phyloP scores from a whole-genome alignment of 139 green algal species.

The Picochlorum sp. region DNA sequence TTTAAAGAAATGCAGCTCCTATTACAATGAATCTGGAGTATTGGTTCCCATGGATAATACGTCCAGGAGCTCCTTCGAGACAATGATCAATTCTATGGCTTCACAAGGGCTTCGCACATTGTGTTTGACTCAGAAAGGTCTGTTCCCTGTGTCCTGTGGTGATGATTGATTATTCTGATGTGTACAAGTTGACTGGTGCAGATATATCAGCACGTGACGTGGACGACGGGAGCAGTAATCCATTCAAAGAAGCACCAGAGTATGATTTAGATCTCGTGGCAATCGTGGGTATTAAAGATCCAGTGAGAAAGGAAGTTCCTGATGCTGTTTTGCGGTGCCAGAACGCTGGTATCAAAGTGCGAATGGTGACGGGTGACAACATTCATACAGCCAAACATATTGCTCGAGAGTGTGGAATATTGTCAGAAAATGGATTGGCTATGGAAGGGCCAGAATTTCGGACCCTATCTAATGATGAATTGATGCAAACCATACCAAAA shows the following conservation, averaged over 20 bases:
- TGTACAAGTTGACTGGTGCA: constrained; percentile 20
- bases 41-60: constrained; percentile 38
- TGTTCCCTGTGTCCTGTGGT: constrained; percentile 20
- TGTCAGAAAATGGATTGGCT: constrained; percentile 53
- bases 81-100: constrained; percentile 59
- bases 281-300: constrained; percentile 97
- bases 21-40: constrained; percentile 39
- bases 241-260: constrained; percentile 35
- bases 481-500: constrained; percentile 61
- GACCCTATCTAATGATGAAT: constrained; percentile 64
- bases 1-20: constrained; percentile 60
- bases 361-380: constrained; percentile 99
- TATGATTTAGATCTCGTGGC: constrained; percentile 47
- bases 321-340: constrained; percentile 75
- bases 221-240: constrained; percentile 39
- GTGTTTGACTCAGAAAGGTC: constrained; percentile 22
- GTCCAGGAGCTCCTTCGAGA: constrained; percentile 41
- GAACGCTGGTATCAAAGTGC: constrained; percentile 82
- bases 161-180: constrained; percentile 10
- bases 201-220: constrained; percentile 43
- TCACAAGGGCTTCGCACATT: constrained; percentile 78
- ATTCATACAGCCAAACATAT: constrained; percentile 94
- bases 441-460: constrained; percentile 89
- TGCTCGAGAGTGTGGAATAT: constrained; percentile 91
- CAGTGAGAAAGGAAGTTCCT: constrained; percentile 68